phyloP scores from a whole-genome alignment of 192 early-diverging fungal genomes.

The Funneliformis mosseae region DNA sequence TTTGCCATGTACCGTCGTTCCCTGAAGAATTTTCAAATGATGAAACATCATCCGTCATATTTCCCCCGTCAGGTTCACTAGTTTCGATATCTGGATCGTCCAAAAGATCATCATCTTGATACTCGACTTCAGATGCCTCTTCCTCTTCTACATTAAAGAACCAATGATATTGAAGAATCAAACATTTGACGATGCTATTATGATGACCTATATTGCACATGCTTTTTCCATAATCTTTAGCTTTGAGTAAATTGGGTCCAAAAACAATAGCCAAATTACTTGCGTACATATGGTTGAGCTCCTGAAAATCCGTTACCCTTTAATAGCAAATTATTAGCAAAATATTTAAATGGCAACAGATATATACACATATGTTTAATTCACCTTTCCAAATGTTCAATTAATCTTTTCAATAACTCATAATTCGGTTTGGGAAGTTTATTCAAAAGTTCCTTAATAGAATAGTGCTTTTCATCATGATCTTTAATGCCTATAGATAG shows the following conservation, averaged over 20 bases:
- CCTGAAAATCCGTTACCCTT: conserved; percentile 73
- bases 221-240: conserved; percentile 59
- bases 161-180: conserved; percentile 79
- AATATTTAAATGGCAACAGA: neutral
- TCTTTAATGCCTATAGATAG: conserved; percentile 52
- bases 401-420: conserved; percentile 63
- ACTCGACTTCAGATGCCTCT: conserved; percentile 17
- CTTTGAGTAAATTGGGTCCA: conserved; percentile 85
- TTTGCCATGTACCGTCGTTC: neutral
- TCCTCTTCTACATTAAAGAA: conserved; percentile 74
- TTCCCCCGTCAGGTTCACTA: neutral
- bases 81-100: neutral
- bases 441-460: conserved; percentile 69
- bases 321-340: neutral
- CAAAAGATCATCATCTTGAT: conserved; percentile 2
- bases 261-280: conserved; percentile 94
- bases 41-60: neutral
- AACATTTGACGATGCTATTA: conserved; percentile 70
- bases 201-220: conserved; percentile 79
- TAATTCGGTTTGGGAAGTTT: conserved; percentile 67
- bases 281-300: conserved; percentile 87
- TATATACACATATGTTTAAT: neutral
- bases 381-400: conserved; percentile 71
- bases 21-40: conserved; percentile 1
- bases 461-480: conserved; percentile 71